Percentiles rank a stretch among this genome's conserved stretches.
These are phyloP conservation scores for Aspergillus tanneri DNA, from an alignment of 2,329 filamentous ascomycete genomes.

Conservation along the genomic window DNA sequence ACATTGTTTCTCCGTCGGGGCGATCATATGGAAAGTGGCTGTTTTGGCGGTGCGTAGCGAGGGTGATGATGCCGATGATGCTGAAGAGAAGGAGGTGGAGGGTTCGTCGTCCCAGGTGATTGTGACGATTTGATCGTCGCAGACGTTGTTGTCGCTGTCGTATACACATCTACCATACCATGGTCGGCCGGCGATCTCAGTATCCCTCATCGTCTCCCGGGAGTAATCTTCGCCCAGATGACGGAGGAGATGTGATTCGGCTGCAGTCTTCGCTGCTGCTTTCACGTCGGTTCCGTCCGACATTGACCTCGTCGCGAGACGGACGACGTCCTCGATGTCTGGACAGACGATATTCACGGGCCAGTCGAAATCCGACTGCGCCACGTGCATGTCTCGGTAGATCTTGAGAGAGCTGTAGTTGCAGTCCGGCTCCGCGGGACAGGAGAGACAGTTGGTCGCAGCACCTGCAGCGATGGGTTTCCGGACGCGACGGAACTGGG, in stretches of 20 bases:
- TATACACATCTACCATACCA: constrained; percentile 97
- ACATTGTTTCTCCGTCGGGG: constrained; percentile 83
- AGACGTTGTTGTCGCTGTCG: constrained; percentile 89
- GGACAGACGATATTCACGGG: constrained; percentile 86
- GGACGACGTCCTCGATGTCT: constrained; percentile 77
- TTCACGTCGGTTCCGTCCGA: not conserved
- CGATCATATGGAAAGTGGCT: constrained; percentile 90
- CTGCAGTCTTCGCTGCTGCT: constrained; percentile 29
- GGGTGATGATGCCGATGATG: not conserved
- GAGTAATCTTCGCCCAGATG: constrained; percentile 57
- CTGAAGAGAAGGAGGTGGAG: not conserved
- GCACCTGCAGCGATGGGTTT: constrained; percentile 73
- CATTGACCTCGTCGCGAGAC: constrained; percentile 40
- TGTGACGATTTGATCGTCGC: constrained; percentile 87
- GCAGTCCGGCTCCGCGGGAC: constrained; percentile 71
- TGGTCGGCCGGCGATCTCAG: constrained; percentile 50
- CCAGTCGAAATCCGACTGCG: constrained; percentile 69
- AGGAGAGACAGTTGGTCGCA: constrained; percentile 85
- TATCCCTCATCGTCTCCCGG: constrained; percentile 53
- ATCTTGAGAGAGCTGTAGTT: constrained; percentile 82
- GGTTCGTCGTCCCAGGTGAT: constrained; percentile 78
- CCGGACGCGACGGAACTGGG: constrained; percentile 71
- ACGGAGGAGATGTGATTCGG: constrained; percentile 51
- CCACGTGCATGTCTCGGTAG: constrained; percentile 70
- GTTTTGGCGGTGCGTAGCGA: constrained; percentile 68